Evolutionary conservation across 148 eudicot genomes (phyloP).

Genomic region (Chenopodium formosanum): DNA sequence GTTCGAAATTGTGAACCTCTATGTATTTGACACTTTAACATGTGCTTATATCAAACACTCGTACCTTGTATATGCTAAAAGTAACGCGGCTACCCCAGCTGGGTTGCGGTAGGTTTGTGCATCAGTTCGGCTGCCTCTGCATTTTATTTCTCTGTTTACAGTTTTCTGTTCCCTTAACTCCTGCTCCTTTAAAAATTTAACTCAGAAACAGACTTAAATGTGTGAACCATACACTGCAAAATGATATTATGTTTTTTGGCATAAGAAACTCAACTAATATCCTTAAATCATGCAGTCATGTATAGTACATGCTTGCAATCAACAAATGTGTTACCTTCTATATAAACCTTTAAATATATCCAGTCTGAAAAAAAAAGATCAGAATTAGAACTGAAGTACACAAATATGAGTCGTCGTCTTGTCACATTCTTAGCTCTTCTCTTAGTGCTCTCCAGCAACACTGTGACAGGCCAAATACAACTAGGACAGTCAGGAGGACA

Average conservation of each 20-base stretch:
- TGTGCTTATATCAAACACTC: too few species aligned
- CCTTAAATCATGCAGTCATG: slow-evolving; percentile 24
- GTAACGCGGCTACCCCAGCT: background rate
- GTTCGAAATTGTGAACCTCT: background rate
- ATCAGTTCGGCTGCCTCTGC: background rate
- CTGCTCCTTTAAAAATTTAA: background rate
- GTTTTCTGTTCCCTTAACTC: background rate
- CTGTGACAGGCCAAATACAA: background rate
- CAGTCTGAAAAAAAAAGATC: too few species aligned
- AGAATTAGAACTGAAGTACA: background rate
- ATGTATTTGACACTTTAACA: background rate
- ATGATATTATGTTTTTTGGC: background rate
- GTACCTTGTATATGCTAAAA: too few species aligned
- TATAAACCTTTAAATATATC: background rate
- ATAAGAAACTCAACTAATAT: slow-evolving; percentile 15
- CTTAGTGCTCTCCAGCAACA: background rate
- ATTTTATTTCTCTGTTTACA: background rate
- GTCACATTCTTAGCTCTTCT: background rate
- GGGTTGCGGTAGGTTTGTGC: background rate
- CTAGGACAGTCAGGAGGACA: background rate
- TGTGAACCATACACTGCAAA: background rate
- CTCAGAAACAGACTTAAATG: slow-evolving; percentile 2
- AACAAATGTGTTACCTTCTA: background rate
- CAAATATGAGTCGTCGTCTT: slow-evolving; percentile 11
- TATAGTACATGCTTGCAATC: slow-evolving; percentile 3